Percentiles rank a stretch among this genome's conserved stretches.
Conservation (phyloP, 169 alveolate species). For the Blepharisma undulans region DNA sequence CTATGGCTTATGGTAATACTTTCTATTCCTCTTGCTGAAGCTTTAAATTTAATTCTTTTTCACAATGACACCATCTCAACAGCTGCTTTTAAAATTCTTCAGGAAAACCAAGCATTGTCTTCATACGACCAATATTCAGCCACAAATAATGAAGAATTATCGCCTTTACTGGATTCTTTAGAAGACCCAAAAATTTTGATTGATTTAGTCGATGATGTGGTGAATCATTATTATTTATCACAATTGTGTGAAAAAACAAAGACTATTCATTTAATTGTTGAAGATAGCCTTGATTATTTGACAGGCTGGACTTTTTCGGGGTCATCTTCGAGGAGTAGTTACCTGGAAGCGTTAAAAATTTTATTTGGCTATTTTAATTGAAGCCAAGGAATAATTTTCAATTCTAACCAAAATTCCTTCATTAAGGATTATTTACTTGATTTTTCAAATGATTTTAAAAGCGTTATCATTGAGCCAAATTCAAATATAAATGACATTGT, state of each 20-base stretch:
- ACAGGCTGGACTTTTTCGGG: neutral
- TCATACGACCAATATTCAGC: neutral
- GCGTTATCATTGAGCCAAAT: neutral
- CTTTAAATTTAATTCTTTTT: neutral
- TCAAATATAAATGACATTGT: neutral
- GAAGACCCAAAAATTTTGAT: neutral
- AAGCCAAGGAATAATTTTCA: neutral
- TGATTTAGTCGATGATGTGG: neutral
- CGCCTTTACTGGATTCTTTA: neutral
- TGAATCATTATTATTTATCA: neutral
- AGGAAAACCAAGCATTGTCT: neutral
- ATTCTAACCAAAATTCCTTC: neutral
- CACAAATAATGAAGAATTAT: neutral
- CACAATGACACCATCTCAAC: neutral
- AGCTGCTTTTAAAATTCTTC: neutral
- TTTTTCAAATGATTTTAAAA: neutral
- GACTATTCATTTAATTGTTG: neutral
- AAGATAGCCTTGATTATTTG: neutral
- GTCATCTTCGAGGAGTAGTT: neutral
- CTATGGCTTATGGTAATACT: neutral
- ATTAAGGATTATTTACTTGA: neutral
- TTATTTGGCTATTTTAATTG: neutral
- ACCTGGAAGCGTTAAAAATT: neutral
- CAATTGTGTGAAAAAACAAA: neutral
- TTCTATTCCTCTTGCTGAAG: neutral